These are phyloP conservation scores for Mercurialis annua DNA, from an alignment of 345 rosid genomes.

Conservation along the genomic window DNA sequence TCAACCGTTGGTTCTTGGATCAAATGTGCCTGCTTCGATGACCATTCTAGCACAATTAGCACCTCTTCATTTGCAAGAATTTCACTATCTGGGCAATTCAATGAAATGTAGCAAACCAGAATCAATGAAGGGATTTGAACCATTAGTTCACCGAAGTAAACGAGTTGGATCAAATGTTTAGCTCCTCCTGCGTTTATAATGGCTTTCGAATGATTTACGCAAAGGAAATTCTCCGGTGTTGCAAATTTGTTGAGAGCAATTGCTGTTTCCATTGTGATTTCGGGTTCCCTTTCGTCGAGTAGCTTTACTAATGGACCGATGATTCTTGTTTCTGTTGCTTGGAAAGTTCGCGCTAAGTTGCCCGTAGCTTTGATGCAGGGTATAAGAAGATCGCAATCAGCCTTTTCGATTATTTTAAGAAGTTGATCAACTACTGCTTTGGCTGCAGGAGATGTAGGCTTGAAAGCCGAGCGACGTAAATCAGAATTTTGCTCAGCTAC, in stretches of 20 bases:
- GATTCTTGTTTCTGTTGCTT: conserved; percentile 31
- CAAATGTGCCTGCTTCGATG: conserved; percentile 27
- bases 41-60: conserved; percentile 30
- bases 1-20: conserved; percentile 6
- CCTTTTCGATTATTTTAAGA: conserved; percentile 19
- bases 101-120: conserved; percentile 24
- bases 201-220: conserved; percentile 29
- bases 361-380: conserved; percentile 28
- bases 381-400: conserved; percentile 19
- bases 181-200: conserved; percentile 27
- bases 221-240: conserved; percentile 21
- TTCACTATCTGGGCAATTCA: conserved; percentile 32
- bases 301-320: conserved; percentile 28
- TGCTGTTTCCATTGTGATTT: conserved; percentile 27
- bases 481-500: conserved; percentile 30
- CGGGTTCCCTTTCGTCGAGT: conserved; percentile 26
- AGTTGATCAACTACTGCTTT: conserved; percentile 30
- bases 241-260: conserved; percentile 29
- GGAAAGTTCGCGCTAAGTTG: conserved; percentile 25
- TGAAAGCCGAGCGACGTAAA: conserved; percentile 25
- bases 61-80: conserved; percentile 30
- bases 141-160: conserved; percentile 29
- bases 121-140: conserved; percentile 27
- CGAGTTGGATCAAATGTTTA: conserved; percentile 31
- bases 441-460: conserved; percentile 31